Evolutionary conservation across 371 early-diverging fungal genomes (phyloP).

Genomic region (Mucor irregularis): DNA sequence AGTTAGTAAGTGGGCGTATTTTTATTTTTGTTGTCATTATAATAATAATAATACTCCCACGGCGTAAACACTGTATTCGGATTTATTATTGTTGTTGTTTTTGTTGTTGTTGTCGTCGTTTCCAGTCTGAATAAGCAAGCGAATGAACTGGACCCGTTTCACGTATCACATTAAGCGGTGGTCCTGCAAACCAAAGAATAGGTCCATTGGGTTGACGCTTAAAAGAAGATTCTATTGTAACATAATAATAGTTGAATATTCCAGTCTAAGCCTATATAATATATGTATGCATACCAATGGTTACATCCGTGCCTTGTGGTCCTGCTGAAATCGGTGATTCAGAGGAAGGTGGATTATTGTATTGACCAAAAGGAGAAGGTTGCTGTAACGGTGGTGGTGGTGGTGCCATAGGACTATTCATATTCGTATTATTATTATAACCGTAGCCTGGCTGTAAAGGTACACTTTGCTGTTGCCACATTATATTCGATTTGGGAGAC

Average conservation of each 20-base stretch:
- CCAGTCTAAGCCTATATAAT: too few species aligned
- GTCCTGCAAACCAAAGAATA: conserved; percentile 46
- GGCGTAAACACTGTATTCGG: conserved; percentile 1
- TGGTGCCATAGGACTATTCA: background rate
- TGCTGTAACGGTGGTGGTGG: conserved; percentile 1
- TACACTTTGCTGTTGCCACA: background rate
- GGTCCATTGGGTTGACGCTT: conserved; percentile 36
- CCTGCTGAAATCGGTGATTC: background rate
- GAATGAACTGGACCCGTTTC: conserved; percentile 28
- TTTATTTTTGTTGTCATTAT: background rate
- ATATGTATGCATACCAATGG: too few species aligned
- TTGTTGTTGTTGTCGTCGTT: conserved; percentile 10
- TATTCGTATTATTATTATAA: conserved; percentile 8
- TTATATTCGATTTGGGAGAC: background rate
- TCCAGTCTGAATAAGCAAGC: conserved; percentile 40
- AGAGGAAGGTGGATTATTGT: background rate
- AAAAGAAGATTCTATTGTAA: conserved; percentile 18
- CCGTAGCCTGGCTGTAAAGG: background rate
- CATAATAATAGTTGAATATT: too few species aligned
- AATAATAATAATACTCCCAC: background rate
- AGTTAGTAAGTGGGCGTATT: too few species aligned
- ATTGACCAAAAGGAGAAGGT: too few species aligned
- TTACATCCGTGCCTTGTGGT: too few species aligned
- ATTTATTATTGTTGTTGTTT: background rate
- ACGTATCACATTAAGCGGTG: conserved; percentile 34